Percentiles rank a stretch among this genome's conserved stretches.
Conservation (phyloP, 169 alveolate species). For the Plasmodium coatneyi region DNA sequence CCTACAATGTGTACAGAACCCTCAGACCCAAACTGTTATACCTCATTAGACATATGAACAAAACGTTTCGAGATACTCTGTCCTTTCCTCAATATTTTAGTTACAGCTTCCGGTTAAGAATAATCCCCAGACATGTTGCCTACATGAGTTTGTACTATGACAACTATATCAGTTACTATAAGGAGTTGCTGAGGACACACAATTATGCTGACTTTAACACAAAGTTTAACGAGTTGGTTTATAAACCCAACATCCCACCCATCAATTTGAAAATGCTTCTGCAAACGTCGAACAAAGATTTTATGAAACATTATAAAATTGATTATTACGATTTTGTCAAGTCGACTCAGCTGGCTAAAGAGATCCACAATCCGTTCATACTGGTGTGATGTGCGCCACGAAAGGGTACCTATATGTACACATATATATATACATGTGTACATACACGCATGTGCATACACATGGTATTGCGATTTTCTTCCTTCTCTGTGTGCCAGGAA, state of each 20-base stretch:
- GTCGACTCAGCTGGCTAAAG: constrained; percentile 67
- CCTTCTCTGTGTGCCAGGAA: not conserved
- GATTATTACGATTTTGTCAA: constrained; percentile 49
- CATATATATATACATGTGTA: not conserved
- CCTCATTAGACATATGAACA: constrained; percentile 77
- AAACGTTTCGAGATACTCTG: constrained; percentile 68
- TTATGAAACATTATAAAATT: constrained; percentile 62
- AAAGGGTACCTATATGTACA: not conserved
- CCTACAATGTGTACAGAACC: constrained; percentile 78
- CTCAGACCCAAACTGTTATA: constrained; percentile 82
- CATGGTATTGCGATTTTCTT: not conserved
- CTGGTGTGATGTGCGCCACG: not conserved
- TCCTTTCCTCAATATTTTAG: constrained; percentile 80
- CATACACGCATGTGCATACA: not conserved
- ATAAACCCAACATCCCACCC: constrained; percentile 62
- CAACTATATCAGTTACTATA: constrained; percentile 74
- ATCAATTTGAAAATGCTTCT: constrained; percentile 37
- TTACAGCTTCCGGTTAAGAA: constrained; percentile 82
- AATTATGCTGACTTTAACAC: constrained; percentile 64
- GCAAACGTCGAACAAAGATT: constrained; percentile 57
- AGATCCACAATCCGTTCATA: constrained; percentile 68
- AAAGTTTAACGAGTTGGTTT: constrained; percentile 51
- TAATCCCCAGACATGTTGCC: constrained; percentile 84
- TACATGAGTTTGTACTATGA: constrained; percentile 79
- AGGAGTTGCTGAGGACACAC: constrained; percentile 51